Evolutionary conservation across 78 protist species (phyloP), one percentile per base, ranked within the genome.

Genomic region (Chrysochromulina tobinii): DNA sequence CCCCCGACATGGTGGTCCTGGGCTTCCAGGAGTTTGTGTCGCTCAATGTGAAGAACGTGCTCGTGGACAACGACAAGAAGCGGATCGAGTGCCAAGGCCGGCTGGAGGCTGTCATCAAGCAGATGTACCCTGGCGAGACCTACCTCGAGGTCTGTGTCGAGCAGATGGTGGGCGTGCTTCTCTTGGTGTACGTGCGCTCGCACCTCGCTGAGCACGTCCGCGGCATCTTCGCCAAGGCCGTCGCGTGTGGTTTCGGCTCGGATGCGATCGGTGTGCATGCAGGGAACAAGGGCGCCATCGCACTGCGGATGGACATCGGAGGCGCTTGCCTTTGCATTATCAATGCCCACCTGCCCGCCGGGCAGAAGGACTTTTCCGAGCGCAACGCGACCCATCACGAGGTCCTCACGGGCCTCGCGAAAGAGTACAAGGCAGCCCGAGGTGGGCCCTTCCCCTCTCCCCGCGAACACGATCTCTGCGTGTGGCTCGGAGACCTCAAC

Each of bases 401-500:
- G 84, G 23, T 75, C 38, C 23, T 75, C 11, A 4, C 6, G 9
- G 84, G 53, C 18, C 84, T 75, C 23, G 2, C 5, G 14, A 17
- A 4, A n/a, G 5, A 25, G 48, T 17, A 12, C 58, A 3, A 38
- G 18, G 1, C 11, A 0, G 84, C 58, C 58, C 57, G 84, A 7
- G 84, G 25, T 64, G 61, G 87, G 27, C 87, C 64, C 21, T 75
- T 75, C 23, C n/a, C 58, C 57, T 1, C 83, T 2, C 64, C 87
- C 9, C 87, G 51, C 87, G 87, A 50, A 50, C 92, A 89, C 67
- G 92, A 88, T 27, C 23, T n/a, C 11, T 20, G 92, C 25, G 7
- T 94, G n/a, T 93, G 66, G 51, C 7, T 72, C 51, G 96, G 96
- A 17, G 96, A 94, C 83, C 89, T 94, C 72, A 94, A 94, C 95